A percentile compares a stretch with the other conserved stretches of the same genome.
Evolutionary conservation across 768 basidiomycete species (phyloP).

Genomic region (Tricholoma matsutake): DNA sequence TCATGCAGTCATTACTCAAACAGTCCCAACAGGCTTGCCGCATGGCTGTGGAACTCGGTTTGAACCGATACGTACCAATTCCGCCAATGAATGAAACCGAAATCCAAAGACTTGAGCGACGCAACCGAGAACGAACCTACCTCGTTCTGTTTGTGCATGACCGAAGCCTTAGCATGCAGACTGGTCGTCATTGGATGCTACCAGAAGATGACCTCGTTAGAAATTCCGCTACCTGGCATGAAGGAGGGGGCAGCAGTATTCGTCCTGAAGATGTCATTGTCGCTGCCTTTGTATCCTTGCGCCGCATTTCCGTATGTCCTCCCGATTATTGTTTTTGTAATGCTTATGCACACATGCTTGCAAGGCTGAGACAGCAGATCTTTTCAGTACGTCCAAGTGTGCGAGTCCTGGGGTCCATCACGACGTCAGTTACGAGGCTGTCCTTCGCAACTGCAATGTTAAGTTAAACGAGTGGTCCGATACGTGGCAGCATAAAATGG

Average conservation of each 20-base stretch:
- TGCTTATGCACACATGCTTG: slow-evolving; percentile 6
- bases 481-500: slow-evolving; percentile 72
- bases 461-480: slow-evolving; percentile 72
- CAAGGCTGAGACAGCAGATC: slow-evolving; percentile 78
- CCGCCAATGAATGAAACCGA: slow-evolving; percentile 61
- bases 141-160: slow-evolving; percentile 86
- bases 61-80: slow-evolving; percentile 64
- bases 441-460: slow-evolving; percentile 68
- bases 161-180: slow-evolving; percentile 82
- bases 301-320: slow-evolving; percentile 69
- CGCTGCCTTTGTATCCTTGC: slow-evolving; percentile 71
- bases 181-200: slow-evolving; percentile 85
- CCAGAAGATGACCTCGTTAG: slow-evolving; percentile 81
- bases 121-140: slow-evolving; percentile 84
- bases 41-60: slow-evolving; percentile 81
- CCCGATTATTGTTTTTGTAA: background rate
- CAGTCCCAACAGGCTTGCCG: slow-evolving; percentile 60
- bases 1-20: background rate
- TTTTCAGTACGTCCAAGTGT: slow-evolving; percentile 55
- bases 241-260: slow-evolving; percentile 45
- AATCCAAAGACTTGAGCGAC: slow-evolving; percentile 66
- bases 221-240: slow-evolving; percentile 69
- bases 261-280: slow-evolving; percentile 83
- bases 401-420: slow-evolving; percentile 39
- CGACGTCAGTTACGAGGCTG: slow-evolving; percentile 72